phyloP scores from a whole-genome alignment of 495 filamentous ascomycete species.

The Hypoxylon perforatum region DNA sequence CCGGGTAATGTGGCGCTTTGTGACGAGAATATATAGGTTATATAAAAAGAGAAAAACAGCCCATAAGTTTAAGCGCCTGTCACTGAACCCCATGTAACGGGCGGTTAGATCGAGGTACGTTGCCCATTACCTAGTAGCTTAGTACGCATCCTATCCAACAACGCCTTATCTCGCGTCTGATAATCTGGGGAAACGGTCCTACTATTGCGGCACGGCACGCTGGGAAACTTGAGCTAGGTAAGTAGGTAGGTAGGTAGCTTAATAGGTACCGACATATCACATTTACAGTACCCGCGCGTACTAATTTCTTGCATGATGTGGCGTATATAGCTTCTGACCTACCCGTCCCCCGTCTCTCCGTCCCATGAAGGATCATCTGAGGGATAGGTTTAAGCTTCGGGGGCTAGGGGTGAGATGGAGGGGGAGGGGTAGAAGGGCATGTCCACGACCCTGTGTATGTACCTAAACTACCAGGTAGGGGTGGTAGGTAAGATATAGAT shows the following conservation, averaged over 20 bases:
- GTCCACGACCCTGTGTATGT: no score
- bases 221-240: background rate
- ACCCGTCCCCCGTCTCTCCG: no score
- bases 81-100: background rate
- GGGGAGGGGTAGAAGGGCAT: no score
- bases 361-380: no score
- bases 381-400: no score
- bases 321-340: no score
- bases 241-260: background rate
- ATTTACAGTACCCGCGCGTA: no score
- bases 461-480: no score
- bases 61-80: background rate
- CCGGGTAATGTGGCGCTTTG: slow-evolving; percentile 13
- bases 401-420: no score
- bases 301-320: no score
- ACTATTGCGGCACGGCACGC: background rate
- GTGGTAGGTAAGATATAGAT: no score
- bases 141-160: background rate
- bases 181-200: slow-evolving; percentile 3
- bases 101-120: background rate
- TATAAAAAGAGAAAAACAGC: background rate
- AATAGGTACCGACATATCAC: no score
- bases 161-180: background rate
- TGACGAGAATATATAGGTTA: slow-evolving; percentile 10
- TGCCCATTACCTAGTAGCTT: background rate